phyloP scores from a whole-genome alignment of 306 rosid species.

The Citrullus amarus region DNA sequence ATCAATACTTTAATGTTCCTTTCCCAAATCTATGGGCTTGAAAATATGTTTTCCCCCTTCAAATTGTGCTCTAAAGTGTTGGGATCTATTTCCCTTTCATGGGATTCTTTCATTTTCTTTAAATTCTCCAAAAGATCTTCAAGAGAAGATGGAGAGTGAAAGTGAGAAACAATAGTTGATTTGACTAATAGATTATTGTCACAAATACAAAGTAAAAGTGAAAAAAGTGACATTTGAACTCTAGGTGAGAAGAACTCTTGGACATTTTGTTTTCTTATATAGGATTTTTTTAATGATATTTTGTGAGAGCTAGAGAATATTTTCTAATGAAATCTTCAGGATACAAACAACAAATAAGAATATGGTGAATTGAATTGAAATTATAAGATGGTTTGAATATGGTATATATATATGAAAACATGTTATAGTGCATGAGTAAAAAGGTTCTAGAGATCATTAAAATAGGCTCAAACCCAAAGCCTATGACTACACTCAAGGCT shows the following conservation, averaged over 20 bases:
- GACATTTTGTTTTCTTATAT: neutral
- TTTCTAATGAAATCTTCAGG: neutral
- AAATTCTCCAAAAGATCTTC: neutral
- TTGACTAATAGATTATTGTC: neutral
- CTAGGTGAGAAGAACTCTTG: neutral
- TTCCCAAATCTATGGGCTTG: too few species aligned
- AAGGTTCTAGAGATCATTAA: neutral
- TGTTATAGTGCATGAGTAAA: neutral
- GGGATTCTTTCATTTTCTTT: conserved; percentile 11
- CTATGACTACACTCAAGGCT: neutral
- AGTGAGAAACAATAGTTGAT: neutral
- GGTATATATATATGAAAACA: neutral
- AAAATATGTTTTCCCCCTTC: too few species aligned
- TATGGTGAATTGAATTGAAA: neutral
- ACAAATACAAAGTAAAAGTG: neutral
- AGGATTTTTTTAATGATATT: neutral
- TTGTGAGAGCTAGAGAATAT: neutral
- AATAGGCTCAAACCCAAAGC: neutral
- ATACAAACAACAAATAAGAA: neutral
- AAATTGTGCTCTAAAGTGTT: too few species aligned
- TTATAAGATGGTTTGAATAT: neutral
- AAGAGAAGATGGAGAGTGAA: neutral
- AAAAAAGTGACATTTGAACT: neutral
- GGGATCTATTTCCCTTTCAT: neutral
- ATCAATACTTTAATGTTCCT: too few species aligned